Evolutionary conservation across 495 filamentous ascomycete genomes (phyloP), one percentile per base, ranked within the genome.

Genomic region (Xylaria sp.): DNA sequence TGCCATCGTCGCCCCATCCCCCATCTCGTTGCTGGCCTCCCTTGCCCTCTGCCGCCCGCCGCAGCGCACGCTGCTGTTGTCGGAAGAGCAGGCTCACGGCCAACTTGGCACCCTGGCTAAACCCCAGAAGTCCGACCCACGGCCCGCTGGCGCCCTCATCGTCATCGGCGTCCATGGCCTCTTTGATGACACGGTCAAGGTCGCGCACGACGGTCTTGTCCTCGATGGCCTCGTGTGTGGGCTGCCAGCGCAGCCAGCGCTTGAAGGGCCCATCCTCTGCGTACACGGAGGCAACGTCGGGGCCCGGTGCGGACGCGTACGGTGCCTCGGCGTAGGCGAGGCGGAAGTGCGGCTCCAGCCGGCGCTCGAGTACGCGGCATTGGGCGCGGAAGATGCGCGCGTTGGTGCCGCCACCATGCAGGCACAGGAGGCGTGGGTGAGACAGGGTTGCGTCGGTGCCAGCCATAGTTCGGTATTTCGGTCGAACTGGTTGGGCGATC

Each of bases 371-470:
- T 17, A 79, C 78, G 68, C 90, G 88, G 69, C 85, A 86, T 78
- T 93, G 90, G 1, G 79, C 67, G 29, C 78, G 79, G 80, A 92
- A 91, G 71, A 92, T 85, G n/a, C 81, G 71, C 2, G 83, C 87
- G 73, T 88, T 91, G 61, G 86, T 84, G 70, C 90, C 89, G 63
- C 90, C 89, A 75, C 90, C 90, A 78, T 92, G 90, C 59, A 92
- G 84, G 80, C 88, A 91, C 71, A 92, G 88, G 59, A 93, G 85
- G 50, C 89, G 88, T 15, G 89, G 89, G 40, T 87, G 80, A 71
- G 81, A 75, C 69, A 85, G 71, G 19, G 76, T 76, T 44, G 68
- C 8, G 55, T 74, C 72, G 57, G 31, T 15, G 61, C 21, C 41
- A 46, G 50, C 62, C 74, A 76, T 78, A 63, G 1, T 67, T 44